Evolutionary conservation across 257 asterid species (phyloP), one percentile per base, ranked within the genome.

Genomic region (Handroanthus guayacan): DNA sequence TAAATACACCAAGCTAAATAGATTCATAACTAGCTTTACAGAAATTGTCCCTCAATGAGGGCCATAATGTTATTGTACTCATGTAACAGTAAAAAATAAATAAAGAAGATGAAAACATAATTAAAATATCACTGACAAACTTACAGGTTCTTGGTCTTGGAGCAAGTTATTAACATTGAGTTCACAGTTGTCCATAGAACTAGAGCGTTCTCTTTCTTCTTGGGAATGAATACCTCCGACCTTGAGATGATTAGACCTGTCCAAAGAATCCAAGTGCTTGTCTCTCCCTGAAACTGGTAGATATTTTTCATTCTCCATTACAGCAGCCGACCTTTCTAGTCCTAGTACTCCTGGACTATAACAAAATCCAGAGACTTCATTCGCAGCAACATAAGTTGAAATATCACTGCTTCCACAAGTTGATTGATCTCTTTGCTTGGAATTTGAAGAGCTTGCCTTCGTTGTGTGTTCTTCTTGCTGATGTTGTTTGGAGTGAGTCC

Each of bases 141-240:
- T 90, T 84, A 94, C 98, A 78, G 76, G 83, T 75, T 89, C 85
- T 69, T 79, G 84, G 74, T 77, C 80, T 78, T 82, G 76, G 39
- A 79, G 86, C 65, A 78, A 69, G 82, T 77, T 77, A 55, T 73
- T 74, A 71, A 60, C 76, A 78, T 78, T 69, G 44, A 48, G 48
- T 41, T 72, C 77, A 25, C 64, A 6, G 73, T 69, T 63, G 20
- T 69, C 76, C 43, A 62, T 71, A 52, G 83, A 70, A 63, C 78
- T 56, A 72, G 69, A 31, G 72, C 52, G 77, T 44, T 82, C 71
- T 39, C 52, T 79, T 79, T 78, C 84, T 66, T 81, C 86, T 43
- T 41, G 80, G 48, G 62, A 58, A 41, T 69, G 67, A 68, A 62
- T 58, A 64, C 67, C 77, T 75, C 78, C 83, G 71, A 62, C 78